Conservation (phyloP, 495 filamentous ascomycete species). For the Penicillium herquei region DNA sequence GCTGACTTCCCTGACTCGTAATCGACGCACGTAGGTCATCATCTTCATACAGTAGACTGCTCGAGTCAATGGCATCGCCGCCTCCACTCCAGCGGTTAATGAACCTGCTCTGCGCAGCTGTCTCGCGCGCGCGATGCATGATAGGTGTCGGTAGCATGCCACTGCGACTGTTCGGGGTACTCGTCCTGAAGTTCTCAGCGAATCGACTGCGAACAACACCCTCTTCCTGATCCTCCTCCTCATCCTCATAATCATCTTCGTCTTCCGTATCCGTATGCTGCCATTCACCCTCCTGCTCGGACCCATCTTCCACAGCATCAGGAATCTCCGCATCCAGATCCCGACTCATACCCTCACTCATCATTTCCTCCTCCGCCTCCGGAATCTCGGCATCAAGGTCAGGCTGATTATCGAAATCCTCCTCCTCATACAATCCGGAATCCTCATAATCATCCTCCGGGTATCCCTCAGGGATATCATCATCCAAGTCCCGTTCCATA, state of each 20-base stretch:
- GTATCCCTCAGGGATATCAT: constrained; percentile 50
- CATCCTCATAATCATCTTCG: constrained; percentile 52
- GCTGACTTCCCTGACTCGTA: constrained; percentile 40
- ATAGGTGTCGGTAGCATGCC: constrained; percentile 30
- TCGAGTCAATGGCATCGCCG: constrained; percentile 42
- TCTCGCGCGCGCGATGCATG: constrained; percentile 27
- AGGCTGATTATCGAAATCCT: constrained; percentile 41
- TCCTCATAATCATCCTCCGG: constrained; percentile 46
- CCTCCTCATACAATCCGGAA: constrained; percentile 34
- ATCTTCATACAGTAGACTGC: constrained; percentile 41
- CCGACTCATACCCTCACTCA: constrained; percentile 27
- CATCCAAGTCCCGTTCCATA: constrained; percentile 50
- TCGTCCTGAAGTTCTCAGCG: constrained; percentile 35
- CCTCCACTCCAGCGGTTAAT: constrained; percentile 48
- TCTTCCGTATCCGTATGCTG: constrained; percentile 81
- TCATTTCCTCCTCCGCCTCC: constrained; percentile 29
- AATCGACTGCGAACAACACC: constrained; percentile 25
- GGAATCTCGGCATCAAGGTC: constrained; percentile 47
- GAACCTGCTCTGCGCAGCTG: constrained; percentile 45
- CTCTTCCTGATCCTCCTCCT: constrained; percentile 26
- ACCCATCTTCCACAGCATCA: constrained; percentile 34
- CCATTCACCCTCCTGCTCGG: constrained; percentile 43
- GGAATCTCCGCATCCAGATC: constrained; percentile 47
- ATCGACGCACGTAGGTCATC: constrained; percentile 45
- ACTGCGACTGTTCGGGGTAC: constrained; percentile 36